Base-by-base conservation (phyloP, 371 early-diverging fungal species). In the Entomophthora muscae region DNA sequence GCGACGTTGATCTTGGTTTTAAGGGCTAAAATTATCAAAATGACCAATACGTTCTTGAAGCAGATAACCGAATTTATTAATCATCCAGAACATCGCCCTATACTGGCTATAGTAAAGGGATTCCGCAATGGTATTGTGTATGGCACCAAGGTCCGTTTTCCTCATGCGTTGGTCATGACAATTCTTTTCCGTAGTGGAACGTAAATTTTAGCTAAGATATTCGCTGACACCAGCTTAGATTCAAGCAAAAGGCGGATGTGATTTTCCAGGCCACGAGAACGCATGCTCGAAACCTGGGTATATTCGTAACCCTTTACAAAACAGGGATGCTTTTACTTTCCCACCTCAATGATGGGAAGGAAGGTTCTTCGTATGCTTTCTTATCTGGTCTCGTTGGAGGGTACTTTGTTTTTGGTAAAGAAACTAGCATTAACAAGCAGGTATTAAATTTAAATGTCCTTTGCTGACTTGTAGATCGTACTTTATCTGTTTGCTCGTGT, bases 41-140 rank as follows among this genome's bases (percentile, higher is more conserved):
- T n/a, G n/a, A n/a, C n/a, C n/a, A n/a, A n/a, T n/a, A n/a, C n/a
- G n/a, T n/a, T n/a, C n/a, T n/a, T n/a, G n/a, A n/a, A n/a, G n/a
- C n/a, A n/a, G n/a, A n/a, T 59, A 32, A 59, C 31, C 10, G 57
- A 73, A n/a, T 73, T 85, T 63, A 72, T 82, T 28, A 76, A 82
- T 64, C 76, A 84, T 68, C 89, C 90, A 2, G 74, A 76, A 63
- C 79, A 85, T 71, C 91, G 88, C 71, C 88, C 90, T 67, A 26
- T 89, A 1, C 76, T 97, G 42, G 73, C 90, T 32, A 83, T 97
- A 61, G 72, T 95, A 61, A 97, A 97, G 73, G 95, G 91, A 10
- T 86, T 90, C 67, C 84, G 98, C 58, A 97, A 93, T 72, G 98
- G 98, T 66, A 79, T 91, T 55, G 95, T 97, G 7, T 97, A 96